Conservation (phyloP, 768 basidiomycete species). For the Amanita pseudoporphyria region DNA sequence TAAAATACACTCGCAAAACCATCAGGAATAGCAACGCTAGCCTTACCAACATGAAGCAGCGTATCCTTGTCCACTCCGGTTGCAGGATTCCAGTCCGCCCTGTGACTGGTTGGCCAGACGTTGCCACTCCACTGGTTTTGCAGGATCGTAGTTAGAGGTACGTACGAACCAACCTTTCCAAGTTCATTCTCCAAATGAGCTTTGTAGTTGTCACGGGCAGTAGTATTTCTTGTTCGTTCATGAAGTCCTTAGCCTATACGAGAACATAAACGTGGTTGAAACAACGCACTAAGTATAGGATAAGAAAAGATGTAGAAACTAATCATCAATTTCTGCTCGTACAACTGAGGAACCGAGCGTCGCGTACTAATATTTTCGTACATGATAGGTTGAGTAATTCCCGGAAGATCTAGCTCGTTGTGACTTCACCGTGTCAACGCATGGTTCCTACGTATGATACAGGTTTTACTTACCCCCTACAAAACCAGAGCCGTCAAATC, state of each 20-base stretch:
- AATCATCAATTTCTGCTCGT: conserved; percentile 73
- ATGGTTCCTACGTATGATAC: not conserved
- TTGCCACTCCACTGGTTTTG: conserved; percentile 60
- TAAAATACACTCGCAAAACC: conserved; percentile 47
- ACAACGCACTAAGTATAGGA: conserved; percentile 18
- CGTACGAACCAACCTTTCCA: conserved; percentile 33
- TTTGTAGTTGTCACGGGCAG: conserved; percentile 50
- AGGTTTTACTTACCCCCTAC: conserved; percentile 28
- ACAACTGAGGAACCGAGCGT: conserved; percentile 69
- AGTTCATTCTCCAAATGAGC: conserved; percentile 56
- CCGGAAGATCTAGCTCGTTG: conserved; percentile 83
- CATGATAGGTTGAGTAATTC: conserved; percentile 85
- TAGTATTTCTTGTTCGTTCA: conserved; percentile 41
- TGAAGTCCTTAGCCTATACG: conserved; percentile 32
- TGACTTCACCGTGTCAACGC: conserved; percentile 36
- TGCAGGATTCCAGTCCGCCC: conserved; percentile 43
- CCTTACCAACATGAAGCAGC: conserved; percentile 52
- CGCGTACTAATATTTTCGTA: conserved; percentile 78
- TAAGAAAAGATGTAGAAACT: not conserved
- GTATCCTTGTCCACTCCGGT: conserved; percentile 54
- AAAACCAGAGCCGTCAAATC: not conserved
- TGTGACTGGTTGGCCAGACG: conserved; percentile 51
- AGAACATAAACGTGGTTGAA: conserved; percentile 1
- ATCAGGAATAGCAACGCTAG: conserved; percentile 51
- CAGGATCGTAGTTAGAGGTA: conserved; percentile 45